A percentile compares a stretch with the other conserved stretches of the same genome.
Conservation (phyloP, 2,329 filamentous ascomycete genomes). For the Talaromyces rugulosus region DNA sequence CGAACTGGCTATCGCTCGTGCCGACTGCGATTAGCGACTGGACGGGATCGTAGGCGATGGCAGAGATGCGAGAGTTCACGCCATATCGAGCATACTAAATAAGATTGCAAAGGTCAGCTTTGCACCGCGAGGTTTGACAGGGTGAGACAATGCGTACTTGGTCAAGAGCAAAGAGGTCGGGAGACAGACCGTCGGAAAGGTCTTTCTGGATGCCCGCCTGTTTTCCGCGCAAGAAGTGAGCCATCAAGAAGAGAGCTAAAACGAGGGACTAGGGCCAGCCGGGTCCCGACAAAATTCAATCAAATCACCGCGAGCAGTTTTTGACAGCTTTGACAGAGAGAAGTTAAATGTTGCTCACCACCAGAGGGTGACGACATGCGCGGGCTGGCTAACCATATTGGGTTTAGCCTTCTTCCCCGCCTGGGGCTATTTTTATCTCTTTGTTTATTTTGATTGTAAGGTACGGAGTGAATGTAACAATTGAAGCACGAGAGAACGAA, state of each 20-base stretch:
- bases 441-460: background rate
- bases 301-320: background rate
- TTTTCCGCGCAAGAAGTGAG: conserved; percentile 83
- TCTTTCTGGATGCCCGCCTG: conserved; percentile 91
- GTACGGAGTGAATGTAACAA: too few species aligned
- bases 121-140: background rate
- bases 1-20: conserved; percentile 81
- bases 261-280: conserved; percentile 16
- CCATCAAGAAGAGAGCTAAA: conserved; percentile 56
- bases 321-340: background rate
- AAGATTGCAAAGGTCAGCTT: background rate
- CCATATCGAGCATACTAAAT: conserved; percentile 66
- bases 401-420: background rate
- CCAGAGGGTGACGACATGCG: background rate
- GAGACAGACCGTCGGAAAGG: conserved; percentile 73
- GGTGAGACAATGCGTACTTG: conserved; percentile 50
- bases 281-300: background rate
- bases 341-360: background rate
- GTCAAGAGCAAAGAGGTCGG: conserved; percentile 76
- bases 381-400: background rate
- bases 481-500: too few species aligned
- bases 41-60: conserved; percentile 84
- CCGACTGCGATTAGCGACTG: conserved; percentile 91
- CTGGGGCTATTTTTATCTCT: background rate
- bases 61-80: conserved; percentile 71